Evolutionary conservation across 441 rosid genomes (phyloP), one percentile per base, ranked within the genome.

Genomic region (Croton laevigatus): DNA sequence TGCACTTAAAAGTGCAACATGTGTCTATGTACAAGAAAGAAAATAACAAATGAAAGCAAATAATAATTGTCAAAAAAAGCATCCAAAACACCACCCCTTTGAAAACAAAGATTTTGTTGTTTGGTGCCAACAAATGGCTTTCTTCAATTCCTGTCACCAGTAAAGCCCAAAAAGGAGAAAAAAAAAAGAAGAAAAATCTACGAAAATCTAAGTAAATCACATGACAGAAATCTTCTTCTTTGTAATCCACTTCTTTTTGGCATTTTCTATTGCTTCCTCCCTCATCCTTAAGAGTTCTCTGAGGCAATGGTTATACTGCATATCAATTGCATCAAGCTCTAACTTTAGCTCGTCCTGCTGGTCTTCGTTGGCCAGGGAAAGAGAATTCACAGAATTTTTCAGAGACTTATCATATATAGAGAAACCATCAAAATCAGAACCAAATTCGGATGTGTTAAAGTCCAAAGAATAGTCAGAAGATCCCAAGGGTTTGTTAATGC

Each of bases 211-310:
- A 27, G 8, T 12, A 32, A 46, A 66, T 79, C 78, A 79, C 48
- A 72, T 34, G 3, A 69, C 77, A n/a, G 46, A 57, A 4, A 59
- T 60, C 70, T 75, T 80, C 70, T 80, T 85, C 81, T 73, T 82
- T 7, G 75, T 65, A 27, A 72, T 65, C 93, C 93, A 88, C 75
- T 78, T 87, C 79, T 69, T 80, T 57, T 81, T 83, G 51, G 87
- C 89, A 49, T 76, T 75, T 63, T 84, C 86, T 48, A 84, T 76
- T 10, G 87, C 93, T 69, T 83, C 91, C 63, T 88, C 96, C 66
- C 87, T 83, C 85, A 73, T 68, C 85, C 78, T 85, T 77, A 64
- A 32, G 32, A 90, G 94, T 73, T 84, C 87, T 44, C 81, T 82
- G 27, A 85, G 68, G 68, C 84, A 81, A 19, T 83, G 82, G 36